Percentiles rank a stretch among this genome's conserved stretches.
phyloP scores from a whole-genome alignment of 768 basidiomycete species.

The Holtermanniella nyarrowii region DNA sequence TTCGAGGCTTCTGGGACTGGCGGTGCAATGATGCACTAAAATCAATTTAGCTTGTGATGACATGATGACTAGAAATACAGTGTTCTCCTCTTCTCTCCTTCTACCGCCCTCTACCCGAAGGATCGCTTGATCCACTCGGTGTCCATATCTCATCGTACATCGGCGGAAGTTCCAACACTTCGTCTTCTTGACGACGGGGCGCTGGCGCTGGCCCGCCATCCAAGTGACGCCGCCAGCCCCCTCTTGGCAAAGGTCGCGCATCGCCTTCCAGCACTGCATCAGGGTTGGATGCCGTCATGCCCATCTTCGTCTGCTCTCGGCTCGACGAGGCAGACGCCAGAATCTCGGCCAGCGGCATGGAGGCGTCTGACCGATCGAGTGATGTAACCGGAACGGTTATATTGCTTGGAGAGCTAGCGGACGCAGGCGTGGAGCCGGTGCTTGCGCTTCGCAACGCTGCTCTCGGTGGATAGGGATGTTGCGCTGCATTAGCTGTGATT shows the following conservation, averaged over 20 bases:
- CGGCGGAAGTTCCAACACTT: not conserved
- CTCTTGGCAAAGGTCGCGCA: not conserved
- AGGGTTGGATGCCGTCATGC: not conserved
- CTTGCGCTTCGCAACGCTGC: too few species aligned
- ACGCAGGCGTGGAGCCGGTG: too few species aligned
- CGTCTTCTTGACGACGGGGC: not conserved
- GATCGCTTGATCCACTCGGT: too few species aligned
- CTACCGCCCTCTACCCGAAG: too few species aligned
- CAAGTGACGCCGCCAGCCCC: not conserved
- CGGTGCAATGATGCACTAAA: not conserved
- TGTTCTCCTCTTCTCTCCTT: too few species aligned
- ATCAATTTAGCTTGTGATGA: not conserved
- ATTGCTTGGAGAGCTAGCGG: too few species aligned
- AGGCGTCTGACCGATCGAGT: not conserved
- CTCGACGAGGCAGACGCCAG: not conserved
- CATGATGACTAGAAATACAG: too few species aligned
- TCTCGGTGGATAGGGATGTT: too few species aligned
- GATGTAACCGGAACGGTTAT: too few species aligned
- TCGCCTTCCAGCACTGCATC: not conserved
- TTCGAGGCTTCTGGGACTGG: constrained; percentile 26
- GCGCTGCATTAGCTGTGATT: too few species aligned
- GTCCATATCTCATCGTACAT: not conserved
- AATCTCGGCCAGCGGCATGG: not conserved
- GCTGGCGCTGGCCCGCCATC: not conserved
- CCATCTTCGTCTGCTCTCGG: not conserved